A percentile compares a stretch with the other conserved stretches of the same genome.
phyloP scores from a whole-genome alignment of 805 yeast species.

The Wickerhamiella dianesei region DNA sequence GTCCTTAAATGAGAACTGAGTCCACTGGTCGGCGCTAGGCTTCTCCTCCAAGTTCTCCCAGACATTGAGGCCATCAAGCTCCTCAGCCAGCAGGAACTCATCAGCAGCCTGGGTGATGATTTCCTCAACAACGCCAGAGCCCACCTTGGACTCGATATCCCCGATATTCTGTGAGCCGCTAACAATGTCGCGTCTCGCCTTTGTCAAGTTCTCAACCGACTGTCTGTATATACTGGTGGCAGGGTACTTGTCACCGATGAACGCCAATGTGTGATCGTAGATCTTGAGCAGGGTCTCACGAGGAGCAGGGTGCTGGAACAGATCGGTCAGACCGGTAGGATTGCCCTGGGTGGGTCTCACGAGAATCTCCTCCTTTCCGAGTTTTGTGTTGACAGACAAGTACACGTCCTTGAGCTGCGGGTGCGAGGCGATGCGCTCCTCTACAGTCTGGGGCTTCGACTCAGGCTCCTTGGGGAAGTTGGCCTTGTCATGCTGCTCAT shows the following conservation, averaged over 20 bases:
- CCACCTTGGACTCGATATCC: conserved; percentile 58
- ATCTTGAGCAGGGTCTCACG: conserved; percentile 61
- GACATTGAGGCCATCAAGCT: conserved; percentile 52
- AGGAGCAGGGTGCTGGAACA: conserved; percentile 70
- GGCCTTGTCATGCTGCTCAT: conserved; percentile 13
- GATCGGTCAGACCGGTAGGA: conserved; percentile 73
- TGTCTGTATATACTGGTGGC: conserved; percentile 60
- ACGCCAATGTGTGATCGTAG: conserved; percentile 53
- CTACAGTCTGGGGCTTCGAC: conserved; percentile 10
- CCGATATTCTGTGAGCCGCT: conserved; percentile 46
- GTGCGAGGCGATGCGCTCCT: conserved; percentile 17
- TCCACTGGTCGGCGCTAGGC: conserved; percentile 73
- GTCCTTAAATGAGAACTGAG: conserved; percentile 16
- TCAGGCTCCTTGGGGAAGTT: conserved; percentile 9
- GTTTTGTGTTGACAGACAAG: conserved; percentile 16
- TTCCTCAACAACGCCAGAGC: conserved; percentile 77
- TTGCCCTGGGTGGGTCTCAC: conserved; percentile 47
- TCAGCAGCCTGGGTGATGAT: conserved; percentile 70
- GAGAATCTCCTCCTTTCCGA: conserved; percentile 26
- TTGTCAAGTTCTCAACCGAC: conserved; percentile 58
- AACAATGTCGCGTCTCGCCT: conserved; percentile 53
- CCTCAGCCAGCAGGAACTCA: conserved; percentile 53
- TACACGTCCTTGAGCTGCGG: conserved; percentile 20
- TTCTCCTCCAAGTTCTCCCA: conserved; percentile 77
- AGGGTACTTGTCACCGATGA: conserved; percentile 51